Conservation (phyloP, 495 filamentous ascomycete genomes). For the Aspergillus leporis region DNA sequence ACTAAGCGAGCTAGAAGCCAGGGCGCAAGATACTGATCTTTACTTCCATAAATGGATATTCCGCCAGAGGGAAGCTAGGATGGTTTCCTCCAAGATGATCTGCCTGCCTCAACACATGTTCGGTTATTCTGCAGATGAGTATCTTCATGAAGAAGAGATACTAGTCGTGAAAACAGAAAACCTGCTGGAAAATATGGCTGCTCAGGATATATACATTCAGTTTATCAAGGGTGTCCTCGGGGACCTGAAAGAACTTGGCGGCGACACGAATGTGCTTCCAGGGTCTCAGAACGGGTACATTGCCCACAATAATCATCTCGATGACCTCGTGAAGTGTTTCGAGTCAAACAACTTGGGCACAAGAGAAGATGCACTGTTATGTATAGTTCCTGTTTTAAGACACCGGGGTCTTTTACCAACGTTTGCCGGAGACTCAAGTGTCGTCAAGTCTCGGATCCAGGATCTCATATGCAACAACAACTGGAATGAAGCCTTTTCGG, state of each 20-base stretch:
- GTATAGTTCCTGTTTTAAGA: slow-evolving; percentile 33
- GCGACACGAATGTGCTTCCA: slow-evolving; percentile 19
- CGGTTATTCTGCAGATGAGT: slow-evolving; percentile 16
- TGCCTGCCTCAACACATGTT: slow-evolving; percentile 26
- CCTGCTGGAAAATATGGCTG: slow-evolving; percentile 30
- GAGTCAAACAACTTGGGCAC: slow-evolving; percentile 26
- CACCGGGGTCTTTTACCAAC: slow-evolving; percentile 24
- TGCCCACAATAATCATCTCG: slow-evolving; percentile 23
- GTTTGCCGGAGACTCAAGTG: slow-evolving; percentile 25
- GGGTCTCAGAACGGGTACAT: slow-evolving; percentile 20
- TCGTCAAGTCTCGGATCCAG: slow-evolving; percentile 18
- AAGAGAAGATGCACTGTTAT: slow-evolving; percentile 38
- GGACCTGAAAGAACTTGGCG: slow-evolving; percentile 19
- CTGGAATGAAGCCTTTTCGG: slow-evolving; percentile 28
- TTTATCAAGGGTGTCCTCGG: slow-evolving; percentile 26
- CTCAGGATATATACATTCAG: slow-evolving; percentile 41
- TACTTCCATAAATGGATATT: slow-evolving; percentile 45
- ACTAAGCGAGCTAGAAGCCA: slow-evolving; percentile 24
- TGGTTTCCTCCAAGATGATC: slow-evolving; percentile 25
- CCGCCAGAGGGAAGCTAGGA: slow-evolving; percentile 28
- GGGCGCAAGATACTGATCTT: slow-evolving; percentile 24
- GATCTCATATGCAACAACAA: slow-evolving; percentile 10
- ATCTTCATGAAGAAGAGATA: slow-evolving; percentile 18
- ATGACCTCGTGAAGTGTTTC: slow-evolving; percentile 30
- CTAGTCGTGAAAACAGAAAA: slow-evolving; percentile 29